phyloP scores from a whole-genome alignment of 352 stramenopile species.

The Phytophthora boehmeriae region DNA sequence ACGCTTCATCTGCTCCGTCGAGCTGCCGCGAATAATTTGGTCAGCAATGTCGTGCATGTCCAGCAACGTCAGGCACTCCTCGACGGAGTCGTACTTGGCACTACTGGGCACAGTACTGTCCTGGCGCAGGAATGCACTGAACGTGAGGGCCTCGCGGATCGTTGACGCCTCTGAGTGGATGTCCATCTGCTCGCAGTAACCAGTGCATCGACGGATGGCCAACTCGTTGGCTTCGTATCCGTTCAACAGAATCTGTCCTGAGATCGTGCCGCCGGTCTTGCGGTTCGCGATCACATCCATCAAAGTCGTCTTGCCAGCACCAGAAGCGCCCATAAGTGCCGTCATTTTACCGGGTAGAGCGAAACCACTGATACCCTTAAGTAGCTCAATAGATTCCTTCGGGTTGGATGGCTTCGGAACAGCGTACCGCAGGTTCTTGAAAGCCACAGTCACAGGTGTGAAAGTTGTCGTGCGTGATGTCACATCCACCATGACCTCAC shows the following conservation, averaged over 20 bases:
- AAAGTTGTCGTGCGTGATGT: constrained; percentile 16
- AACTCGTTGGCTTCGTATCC: constrained; percentile 32
- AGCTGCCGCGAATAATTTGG: constrained; percentile 43
- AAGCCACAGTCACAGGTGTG: constrained; percentile 21
- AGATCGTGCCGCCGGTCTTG: constrained; percentile 59
- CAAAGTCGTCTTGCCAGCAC: constrained; percentile 78
- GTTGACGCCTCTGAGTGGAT: constrained; percentile 81
- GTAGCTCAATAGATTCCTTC: constrained; percentile 27
- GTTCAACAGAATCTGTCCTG: constrained; percentile 28
- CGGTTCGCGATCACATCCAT: constrained; percentile 90
- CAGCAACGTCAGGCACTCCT: constrained; percentile 45
- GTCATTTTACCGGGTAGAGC: constrained; percentile 27
- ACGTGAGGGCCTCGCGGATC: constrained; percentile 58
- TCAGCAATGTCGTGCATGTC: constrained; percentile 45
- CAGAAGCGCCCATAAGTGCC: constrained; percentile 67
- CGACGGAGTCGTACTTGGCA: constrained; percentile 41
- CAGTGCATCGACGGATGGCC: constrained; percentile 42
- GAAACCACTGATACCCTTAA: constrained; percentile 28
- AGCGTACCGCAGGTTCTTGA: constrained; percentile 24
- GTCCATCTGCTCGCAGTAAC: constrained; percentile 78
- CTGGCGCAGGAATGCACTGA: constrained; percentile 30
- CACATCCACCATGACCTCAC: constrained; percentile 30
- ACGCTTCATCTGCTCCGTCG: constrained; percentile 52
- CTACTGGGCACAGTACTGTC: constrained; percentile 33
- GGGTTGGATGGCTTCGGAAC: constrained; percentile 27